Base-by-base conservation (phyloP, 2,329 filamentous ascomycete genomes). In the Phoma herbarum region DNA sequence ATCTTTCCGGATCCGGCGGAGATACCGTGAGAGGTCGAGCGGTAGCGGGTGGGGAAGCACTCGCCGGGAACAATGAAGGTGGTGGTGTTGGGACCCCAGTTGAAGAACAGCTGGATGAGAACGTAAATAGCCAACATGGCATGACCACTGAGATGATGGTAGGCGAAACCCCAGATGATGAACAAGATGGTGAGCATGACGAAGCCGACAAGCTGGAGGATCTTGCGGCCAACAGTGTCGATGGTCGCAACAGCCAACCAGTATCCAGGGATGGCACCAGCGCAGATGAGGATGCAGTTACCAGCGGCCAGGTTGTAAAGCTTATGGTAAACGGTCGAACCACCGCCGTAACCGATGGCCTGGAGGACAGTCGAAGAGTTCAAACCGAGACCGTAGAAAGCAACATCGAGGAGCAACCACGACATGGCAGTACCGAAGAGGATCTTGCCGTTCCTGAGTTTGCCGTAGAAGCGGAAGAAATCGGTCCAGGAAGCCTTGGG, bases 381-480 rank as follows among this genome's bases (percentile, higher is more conserved):
- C 46, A 93, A 79, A 45, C 88, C 89, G 22, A 93, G 84, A 65
- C 78, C 77, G 59, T 80, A 79, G 49, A 80, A 79, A 72, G 83
- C 83, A 39, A 86, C 82, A 71, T 93, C 91, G 52, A 91, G 72
- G 1, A 75, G 55, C 1, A 75, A 68, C 91, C 92, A 96, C 2
- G 91, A 94, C 39, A 89, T 89, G 12, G 91, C 90, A 12, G 91
- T 94, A n/a, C 90, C 90, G 41, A 92, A 80, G 0, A 92, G 85
- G 26, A 93, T 83, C 72, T 88, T 86, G 53, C 84, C 87, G 73
- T 94, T 88, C 80, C 87, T 90, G 82, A 85, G 87, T 71, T 89
- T 85, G 57, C 82, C 75, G 76, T 92, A 94, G 79, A 94, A 89
- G 31, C 76, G 76, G 76, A 81, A 74, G 79, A 95, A 95, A 77